phyloP scores from a whole-genome alignment of 352 stramenopile species.

The Aphanomyces euteiches region DNA sequence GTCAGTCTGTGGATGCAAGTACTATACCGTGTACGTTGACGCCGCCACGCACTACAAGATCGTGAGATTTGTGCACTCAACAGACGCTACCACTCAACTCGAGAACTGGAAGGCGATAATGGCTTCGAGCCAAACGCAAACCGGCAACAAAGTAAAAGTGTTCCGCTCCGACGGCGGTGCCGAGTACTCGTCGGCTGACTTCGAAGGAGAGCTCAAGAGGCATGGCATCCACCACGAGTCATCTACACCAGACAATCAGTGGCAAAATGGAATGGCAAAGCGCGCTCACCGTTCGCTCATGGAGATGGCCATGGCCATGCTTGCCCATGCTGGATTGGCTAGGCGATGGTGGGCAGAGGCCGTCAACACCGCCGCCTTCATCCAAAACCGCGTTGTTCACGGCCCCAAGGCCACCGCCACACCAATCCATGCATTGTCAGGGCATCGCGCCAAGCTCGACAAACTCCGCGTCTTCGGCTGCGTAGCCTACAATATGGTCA shows the following conservation, averaged over 20 bases:
- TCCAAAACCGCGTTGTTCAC: slow-evolving; percentile 32
- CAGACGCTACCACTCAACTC: background rate
- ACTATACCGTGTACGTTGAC: slow-evolving; percentile 18
- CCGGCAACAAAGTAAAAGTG: slow-evolving; percentile 24
- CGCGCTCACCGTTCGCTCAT: slow-evolving; percentile 37
- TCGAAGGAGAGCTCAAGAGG: no score
- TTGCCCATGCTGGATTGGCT: slow-evolving; percentile 33
- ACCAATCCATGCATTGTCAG: slow-evolving; percentile 33
- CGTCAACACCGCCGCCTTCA: slow-evolving; percentile 35
- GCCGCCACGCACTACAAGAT: background rate
- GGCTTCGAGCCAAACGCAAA: slow-evolving; percentile 25
- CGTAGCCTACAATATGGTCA: slow-evolving; percentile 35
- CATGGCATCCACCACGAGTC: no score
- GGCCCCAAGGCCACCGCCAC: background rate
- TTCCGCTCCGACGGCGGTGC: slow-evolving; percentile 35
- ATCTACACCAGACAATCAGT: background rate
- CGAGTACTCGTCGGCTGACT: slow-evolving; percentile 7
- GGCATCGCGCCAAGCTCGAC: slow-evolving; percentile 19
- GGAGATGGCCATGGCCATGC: slow-evolving; percentile 35
- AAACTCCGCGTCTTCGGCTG: slow-evolving; percentile 36
- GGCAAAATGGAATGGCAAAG: slow-evolving; percentile 40
- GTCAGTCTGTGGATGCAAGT: slow-evolving; percentile 1
- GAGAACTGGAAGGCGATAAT: slow-evolving; percentile 20
- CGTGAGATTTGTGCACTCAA: background rate
- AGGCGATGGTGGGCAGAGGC: slow-evolving; percentile 38